Evolutionary conservation across 2,329 filamentous ascomycete species (phyloP).

Genomic region (Ophiostoma perfectum): DNA sequence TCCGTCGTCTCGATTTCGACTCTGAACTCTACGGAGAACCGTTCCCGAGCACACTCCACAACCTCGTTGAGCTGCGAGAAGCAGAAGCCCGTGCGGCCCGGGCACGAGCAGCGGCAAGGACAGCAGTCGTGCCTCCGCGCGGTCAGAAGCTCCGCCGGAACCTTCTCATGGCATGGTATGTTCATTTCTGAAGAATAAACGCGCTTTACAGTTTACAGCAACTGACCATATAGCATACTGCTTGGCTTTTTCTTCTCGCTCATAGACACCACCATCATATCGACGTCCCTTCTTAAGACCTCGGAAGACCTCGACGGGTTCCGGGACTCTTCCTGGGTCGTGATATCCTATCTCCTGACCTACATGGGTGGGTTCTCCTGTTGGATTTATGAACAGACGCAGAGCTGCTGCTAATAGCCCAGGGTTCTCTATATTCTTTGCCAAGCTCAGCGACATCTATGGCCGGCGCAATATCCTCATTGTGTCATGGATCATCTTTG

Average conservation of each 20-base stretch:
- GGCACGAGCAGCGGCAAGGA: constrained; percentile 10
- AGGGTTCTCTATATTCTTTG: constrained; percentile 27
- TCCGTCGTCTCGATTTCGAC: constrained; percentile 20
- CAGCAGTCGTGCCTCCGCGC: background rate
- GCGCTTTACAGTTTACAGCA: background rate
- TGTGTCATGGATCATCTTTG: constrained; percentile 36
- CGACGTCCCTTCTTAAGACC: constrained; percentile 27
- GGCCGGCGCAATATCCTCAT: constrained; percentile 37
- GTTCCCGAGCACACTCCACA: constrained; percentile 19
- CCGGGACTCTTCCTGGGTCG: constrained; percentile 27
- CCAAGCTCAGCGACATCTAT: constrained; percentile 39
- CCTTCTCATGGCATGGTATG: constrained; percentile 24
- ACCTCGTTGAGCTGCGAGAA: constrained; percentile 21
- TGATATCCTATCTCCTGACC: constrained; percentile 28
- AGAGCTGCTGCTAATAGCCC: no score
- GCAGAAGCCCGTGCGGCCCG: constrained; percentile 20
- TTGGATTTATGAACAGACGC: no score
- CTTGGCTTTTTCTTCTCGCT: constrained; percentile 29
- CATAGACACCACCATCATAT: constrained; percentile 28
- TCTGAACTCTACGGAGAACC: constrained; percentile 18
- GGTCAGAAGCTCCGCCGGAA: constrained; percentile 17
- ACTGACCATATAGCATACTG: constrained; percentile 23
- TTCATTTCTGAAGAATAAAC: background rate
- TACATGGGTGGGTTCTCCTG: constrained; percentile 26
- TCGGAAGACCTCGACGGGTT: constrained; percentile 27